Base-by-base conservation (phyloP, 139 green algal genomes). In the Asterochloris erici region DNA sequence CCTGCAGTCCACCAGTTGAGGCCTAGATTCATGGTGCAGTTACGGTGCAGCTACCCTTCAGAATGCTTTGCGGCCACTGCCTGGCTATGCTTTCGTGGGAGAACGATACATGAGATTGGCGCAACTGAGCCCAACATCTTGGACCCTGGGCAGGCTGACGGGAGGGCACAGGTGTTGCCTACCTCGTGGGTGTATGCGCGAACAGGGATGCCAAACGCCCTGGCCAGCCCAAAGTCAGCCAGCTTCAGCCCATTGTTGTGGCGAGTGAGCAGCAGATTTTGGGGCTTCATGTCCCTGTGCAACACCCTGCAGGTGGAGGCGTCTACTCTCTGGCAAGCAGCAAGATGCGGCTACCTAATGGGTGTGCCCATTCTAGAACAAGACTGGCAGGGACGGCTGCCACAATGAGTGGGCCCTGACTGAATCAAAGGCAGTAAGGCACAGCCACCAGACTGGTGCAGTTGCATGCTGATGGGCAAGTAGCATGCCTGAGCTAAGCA, bases 181-280 rank as follows among this genome's bases (percentile, higher is more conserved):
- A 97, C 93, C 91, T 99, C 97, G 86, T 99, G 97, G 29, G 97
- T 99, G 91, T 99, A 99, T 78, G 88, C 93, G 87, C 98, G 97
- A 78, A 99, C 90, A n/a, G 97, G 97, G n/a, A 99, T 93, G 83
- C 92, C 95, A 89, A 99, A 99, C 23, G 94, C 93, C 11, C 97
- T 91, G 17, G 95, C 97, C 64, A 99, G 87, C 23, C 97, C 97
- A 78, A 99, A 89, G 86, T 99, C 97, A 23, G 97, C 97, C 64
- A 99, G 95, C 88, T 99, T 99, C 12, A 99, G 83, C 9, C 63
- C 61, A 23, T 87, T 84, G 74, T 89, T 86, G 82, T 91, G 54
- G 14, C 78, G 70, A 82, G 96, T 90, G 11, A 99, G 91, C 61
- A 99, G 91, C 73, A 99, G 86, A 89, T 99, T 99, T 84, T 99